Conservation (phyloP, 2,329 filamentous ascomycete genomes). For the Teratosphaeria gauchensis region DNA sequence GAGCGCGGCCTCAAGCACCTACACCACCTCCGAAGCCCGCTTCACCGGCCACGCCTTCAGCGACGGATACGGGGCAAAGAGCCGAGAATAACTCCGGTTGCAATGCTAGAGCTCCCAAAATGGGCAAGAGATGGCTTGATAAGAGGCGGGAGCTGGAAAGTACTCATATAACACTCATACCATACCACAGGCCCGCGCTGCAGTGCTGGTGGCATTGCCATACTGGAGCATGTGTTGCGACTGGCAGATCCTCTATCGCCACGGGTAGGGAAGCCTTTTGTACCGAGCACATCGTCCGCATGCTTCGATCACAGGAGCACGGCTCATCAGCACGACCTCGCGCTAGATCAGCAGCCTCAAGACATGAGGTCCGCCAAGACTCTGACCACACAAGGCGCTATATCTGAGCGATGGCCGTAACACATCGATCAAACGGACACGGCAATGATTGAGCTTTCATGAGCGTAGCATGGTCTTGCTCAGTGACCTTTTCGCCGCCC, state of each 20-base stretch:
- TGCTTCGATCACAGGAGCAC: background rate
- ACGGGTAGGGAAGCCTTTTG: too few relatives aligned
- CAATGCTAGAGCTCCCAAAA: background rate
- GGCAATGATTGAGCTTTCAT: too few relatives aligned
- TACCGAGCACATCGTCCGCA: background rate
- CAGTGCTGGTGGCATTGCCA: background rate
- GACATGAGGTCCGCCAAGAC: background rate
- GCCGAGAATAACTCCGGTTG: background rate
- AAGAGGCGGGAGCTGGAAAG: background rate
- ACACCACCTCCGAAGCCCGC: background rate
- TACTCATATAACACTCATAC: background rate
- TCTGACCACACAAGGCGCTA: background rate
- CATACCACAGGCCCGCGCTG: background rate
- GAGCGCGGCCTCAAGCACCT: background rate
- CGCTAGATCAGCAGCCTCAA: background rate
- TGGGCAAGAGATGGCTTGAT: background rate
- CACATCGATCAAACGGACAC: background rate
- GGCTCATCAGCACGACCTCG: background rate
- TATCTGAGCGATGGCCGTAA: background rate
- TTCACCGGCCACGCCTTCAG: background rate
- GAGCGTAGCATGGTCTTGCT: background rate
- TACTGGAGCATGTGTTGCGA: background rate
- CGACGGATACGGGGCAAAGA: background rate
- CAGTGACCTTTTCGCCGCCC: background rate
- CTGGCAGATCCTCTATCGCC: too few relatives aligned